phyloP scores from a whole-genome alignment of 306 rosid species.

The Gynostemma pentaphyllum region DNA sequence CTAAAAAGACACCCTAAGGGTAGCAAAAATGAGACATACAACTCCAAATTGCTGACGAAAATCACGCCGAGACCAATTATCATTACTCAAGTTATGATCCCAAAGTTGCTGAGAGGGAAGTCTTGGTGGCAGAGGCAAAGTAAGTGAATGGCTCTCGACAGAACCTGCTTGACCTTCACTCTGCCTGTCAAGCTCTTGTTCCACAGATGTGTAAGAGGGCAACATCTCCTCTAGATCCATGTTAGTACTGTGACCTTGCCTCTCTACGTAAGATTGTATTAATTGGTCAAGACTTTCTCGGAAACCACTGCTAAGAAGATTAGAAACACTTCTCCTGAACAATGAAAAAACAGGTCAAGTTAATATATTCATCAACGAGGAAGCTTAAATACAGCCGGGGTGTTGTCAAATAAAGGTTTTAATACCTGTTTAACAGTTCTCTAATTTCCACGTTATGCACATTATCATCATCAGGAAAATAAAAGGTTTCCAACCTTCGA shows the following conservation, averaged over 20 bases:
- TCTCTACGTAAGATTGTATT: slow-evolving; percentile 85
- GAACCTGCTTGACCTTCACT: slow-evolving; percentile 28
- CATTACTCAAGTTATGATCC: slow-evolving; percentile 53
- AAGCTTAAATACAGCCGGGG: neutral
- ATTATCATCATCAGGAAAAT: slow-evolving; percentile 79
- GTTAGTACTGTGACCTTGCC: slow-evolving; percentile 64
- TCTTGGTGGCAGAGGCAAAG: slow-evolving; percentile 40
- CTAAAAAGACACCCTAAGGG: neutral
- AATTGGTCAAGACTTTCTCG: slow-evolving; percentile 86
- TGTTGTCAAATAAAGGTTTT: neutral
- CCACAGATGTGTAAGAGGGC: slow-evolving; percentile 42
- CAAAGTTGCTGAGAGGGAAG: slow-evolving; percentile 56
- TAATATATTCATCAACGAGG: slow-evolving; percentile 4
- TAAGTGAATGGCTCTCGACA: slow-evolving; percentile 30
- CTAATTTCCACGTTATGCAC: slow-evolving; percentile 69
- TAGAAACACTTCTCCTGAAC: slow-evolving; percentile 97
- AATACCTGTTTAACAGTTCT: slow-evolving; percentile 81
- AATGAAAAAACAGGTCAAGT: slow-evolving; percentile 4
- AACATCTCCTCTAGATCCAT: slow-evolving; percentile 62
- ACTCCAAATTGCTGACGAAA: slow-evolving; percentile 64
- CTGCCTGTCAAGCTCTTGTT: slow-evolving; percentile 48
- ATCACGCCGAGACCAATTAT: slow-evolving; percentile 57
- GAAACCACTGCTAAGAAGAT: slow-evolving; percentile 83
- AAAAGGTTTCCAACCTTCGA: slow-evolving; percentile 47
- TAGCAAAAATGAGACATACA: slow-evolving; percentile 29